Evolutionary conservation across 2,329 filamentous ascomycete genomes (phyloP).

Genomic region (Magnaporthales sp.): DNA sequence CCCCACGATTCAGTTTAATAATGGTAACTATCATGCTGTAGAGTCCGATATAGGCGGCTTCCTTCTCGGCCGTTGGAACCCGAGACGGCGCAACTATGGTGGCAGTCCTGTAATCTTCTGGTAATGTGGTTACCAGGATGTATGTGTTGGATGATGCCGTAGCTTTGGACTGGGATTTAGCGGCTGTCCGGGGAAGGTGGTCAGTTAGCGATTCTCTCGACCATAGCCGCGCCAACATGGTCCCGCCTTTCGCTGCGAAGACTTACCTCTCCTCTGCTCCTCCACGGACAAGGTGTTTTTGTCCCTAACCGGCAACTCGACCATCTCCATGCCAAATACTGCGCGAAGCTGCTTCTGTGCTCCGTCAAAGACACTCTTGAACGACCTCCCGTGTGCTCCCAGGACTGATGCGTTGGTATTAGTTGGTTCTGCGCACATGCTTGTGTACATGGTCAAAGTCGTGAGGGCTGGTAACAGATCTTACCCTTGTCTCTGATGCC

Average conservation of each 20-base stretch:
- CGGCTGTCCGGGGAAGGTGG: slow-evolving; percentile 14
- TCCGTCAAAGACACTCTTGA: slow-evolving; percentile 66
- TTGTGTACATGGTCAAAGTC: neutral
- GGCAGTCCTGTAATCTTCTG: slow-evolving; percentile 55
- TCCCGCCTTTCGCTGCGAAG: neutral
- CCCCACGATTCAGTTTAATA: slow-evolving; percentile 65
- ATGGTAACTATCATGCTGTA: slow-evolving; percentile 74
- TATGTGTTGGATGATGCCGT: slow-evolving; percentile 57
- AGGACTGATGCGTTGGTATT: slow-evolving; percentile 44
- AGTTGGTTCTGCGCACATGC: neutral
- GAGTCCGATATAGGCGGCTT: slow-evolving; percentile 73
- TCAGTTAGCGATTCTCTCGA: neutral
- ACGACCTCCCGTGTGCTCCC: slow-evolving; percentile 58
- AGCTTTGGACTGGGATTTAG: slow-evolving; percentile 41
- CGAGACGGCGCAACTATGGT: slow-evolving; percentile 60
- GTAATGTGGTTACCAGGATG: slow-evolving; percentile 67
- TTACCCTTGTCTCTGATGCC: slow-evolving; percentile 57
- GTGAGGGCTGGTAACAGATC: neutral
- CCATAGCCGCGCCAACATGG: neutral
- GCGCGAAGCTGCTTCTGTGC: slow-evolving; percentile 64
- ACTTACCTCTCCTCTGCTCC: slow-evolving; percentile 64
- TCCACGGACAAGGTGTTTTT: slow-evolving; percentile 61
- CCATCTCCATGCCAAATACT: slow-evolving; percentile 88
- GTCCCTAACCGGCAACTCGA: slow-evolving; percentile 72
- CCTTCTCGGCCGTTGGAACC: slow-evolving; percentile 54